Percentiles rank a stretch among this genome's conserved stretches.
These are phyloP conservation scores for Hypoxylon subgilvum DNA, from an alignment of 495 filamentous ascomycete species.

Conservation along the genomic window DNA sequence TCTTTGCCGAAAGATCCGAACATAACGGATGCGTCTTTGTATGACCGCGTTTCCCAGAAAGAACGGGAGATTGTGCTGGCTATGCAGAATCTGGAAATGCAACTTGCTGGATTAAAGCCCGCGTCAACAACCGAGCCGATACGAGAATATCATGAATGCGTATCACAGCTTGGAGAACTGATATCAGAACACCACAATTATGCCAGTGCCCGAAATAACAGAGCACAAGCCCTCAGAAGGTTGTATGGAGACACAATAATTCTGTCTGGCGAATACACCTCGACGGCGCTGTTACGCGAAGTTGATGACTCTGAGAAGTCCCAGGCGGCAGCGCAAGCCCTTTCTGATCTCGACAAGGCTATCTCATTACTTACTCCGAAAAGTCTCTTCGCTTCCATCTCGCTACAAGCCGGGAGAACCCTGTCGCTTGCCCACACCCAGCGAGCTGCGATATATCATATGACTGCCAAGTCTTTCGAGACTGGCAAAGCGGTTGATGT, in stretches of 20 bases:
- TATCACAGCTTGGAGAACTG: conserved; percentile 58
- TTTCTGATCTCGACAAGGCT: conserved; percentile 69
- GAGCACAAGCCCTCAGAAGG: conserved; percentile 72
- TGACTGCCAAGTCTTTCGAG: conserved; percentile 60
- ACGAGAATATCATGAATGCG: conserved; percentile 48
- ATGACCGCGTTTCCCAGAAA: conserved; percentile 45
- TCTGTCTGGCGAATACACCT: conserved; percentile 32
- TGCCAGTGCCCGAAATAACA: conserved; percentile 76
- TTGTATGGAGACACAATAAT: conserved; percentile 59
- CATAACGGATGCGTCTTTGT: conserved; percentile 47
- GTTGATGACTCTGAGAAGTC: conserved; percentile 38
- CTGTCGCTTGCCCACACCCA: conserved; percentile 78
- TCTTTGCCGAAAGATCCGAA: conserved; percentile 67
- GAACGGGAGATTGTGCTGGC: conserved; percentile 57
- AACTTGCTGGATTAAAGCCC: conserved; percentile 48
- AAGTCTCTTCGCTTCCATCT: conserved; percentile 58
- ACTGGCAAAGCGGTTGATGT: conserved; percentile 26
- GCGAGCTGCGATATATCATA: conserved; percentile 72
- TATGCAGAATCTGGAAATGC: conserved; percentile 57
- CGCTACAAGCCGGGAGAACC: conserved; percentile 63
- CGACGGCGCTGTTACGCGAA: conserved; percentile 40
- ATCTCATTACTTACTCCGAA: conserved; percentile 68
- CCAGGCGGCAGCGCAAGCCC: conserved; percentile 48
- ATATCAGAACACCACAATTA: conserved; percentile 67
- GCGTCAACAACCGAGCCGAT: conserved; percentile 33